These are phyloP conservation scores for Backusella mclennaniae DNA, from an alignment of 192 early-diverging fungal genomes.

Conservation along the genomic window DNA sequence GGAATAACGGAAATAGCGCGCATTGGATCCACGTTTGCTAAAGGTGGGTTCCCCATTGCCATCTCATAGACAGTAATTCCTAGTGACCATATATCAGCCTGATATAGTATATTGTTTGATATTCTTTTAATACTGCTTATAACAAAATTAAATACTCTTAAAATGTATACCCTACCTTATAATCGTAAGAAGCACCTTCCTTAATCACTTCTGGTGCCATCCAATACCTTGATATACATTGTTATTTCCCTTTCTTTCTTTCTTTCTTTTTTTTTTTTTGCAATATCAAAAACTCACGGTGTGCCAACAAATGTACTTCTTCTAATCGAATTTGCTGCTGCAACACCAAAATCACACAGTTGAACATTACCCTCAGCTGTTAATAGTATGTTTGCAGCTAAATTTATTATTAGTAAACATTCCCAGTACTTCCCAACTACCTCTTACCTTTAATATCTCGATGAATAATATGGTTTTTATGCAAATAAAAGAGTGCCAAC, in stretches of 20 bases:
- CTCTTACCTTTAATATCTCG: conserved; percentile 91
- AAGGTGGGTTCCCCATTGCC: conserved; percentile 92
- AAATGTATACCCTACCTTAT: conserved; percentile 59
- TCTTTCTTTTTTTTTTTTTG: neutral
- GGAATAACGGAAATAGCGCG: conserved; percentile 88
- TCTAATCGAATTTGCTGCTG: conserved; percentile 72
- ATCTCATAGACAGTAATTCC: conserved; percentile 98
- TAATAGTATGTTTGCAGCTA: conserved; percentile 85
- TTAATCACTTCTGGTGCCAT: conserved; percentile 87
- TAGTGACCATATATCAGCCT: conserved; percentile 99
- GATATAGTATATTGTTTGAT: neutral
- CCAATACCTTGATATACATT: conserved; percentile 54
- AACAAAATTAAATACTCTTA: neutral
- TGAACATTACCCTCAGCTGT: conserved; percentile 90
- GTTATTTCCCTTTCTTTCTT: neutral
- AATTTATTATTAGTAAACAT: neutral
- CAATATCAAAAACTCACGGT: conserved; percentile 44
- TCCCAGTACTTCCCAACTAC: neutral
- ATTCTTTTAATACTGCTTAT: neutral
- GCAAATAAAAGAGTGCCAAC: conserved; percentile 87
- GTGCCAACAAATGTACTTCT: conserved; percentile 96
- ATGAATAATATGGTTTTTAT: conserved; percentile 94
- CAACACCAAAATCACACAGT: conserved; percentile 96
- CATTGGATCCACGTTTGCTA: conserved; percentile 88
- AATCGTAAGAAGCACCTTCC: conserved; percentile 85